phyloP scores from a whole-genome alignment of 352 stramenopile genomes.

The Albugo laibachii region DNA sequence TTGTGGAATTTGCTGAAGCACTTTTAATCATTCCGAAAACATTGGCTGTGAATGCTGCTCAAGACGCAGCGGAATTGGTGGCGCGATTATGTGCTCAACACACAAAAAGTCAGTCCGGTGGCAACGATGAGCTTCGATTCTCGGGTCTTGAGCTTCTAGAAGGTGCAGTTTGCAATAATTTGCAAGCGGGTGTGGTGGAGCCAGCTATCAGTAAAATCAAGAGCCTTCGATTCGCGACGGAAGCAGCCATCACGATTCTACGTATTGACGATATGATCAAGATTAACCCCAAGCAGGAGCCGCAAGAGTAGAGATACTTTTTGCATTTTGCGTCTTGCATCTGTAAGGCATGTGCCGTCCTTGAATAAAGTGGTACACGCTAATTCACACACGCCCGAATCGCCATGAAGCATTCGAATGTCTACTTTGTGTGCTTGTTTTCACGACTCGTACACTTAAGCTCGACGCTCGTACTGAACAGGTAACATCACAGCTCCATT shows the following conservation, averaged over 20 bases:
- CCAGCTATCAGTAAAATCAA: conserved; percentile 99
- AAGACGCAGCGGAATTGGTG: conserved; percentile 97
- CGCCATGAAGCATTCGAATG: too few species aligned
- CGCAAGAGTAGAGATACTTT: conserved; percentile 17
- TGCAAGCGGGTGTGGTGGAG: conserved; percentile 95
- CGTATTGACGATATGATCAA: conserved; percentile 99
- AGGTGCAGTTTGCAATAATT: conserved; percentile 91
- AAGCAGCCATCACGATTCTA: conserved; percentile 98
- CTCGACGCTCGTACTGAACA: too few species aligned
- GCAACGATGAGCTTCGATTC: conserved; percentile 66
- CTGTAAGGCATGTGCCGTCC: too few species aligned
- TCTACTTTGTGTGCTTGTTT: neutral
- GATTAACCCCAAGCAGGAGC: conserved; percentile 80
- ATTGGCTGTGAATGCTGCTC: conserved; percentile 96
- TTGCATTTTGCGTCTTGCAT: too few species aligned
- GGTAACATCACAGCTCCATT: neutral
- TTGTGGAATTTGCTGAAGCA: conserved; percentile 96
- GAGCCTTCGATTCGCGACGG: conserved; percentile 96
- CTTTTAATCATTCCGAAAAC: conserved; percentile 98
- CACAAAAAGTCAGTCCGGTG: conserved; percentile 86
- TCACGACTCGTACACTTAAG: too few species aligned
- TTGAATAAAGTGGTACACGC: too few species aligned
- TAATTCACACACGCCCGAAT: too few species aligned
- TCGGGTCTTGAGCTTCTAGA: conserved; percentile 93
- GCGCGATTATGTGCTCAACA: conserved; percentile 92